A percentile compares a stretch with the other conserved stretches of the same genome.
Evolutionary conservation across 2,329 filamentous ascomycete species (phyloP).

Genomic region (Hymenoscyphus fructigenus): DNA sequence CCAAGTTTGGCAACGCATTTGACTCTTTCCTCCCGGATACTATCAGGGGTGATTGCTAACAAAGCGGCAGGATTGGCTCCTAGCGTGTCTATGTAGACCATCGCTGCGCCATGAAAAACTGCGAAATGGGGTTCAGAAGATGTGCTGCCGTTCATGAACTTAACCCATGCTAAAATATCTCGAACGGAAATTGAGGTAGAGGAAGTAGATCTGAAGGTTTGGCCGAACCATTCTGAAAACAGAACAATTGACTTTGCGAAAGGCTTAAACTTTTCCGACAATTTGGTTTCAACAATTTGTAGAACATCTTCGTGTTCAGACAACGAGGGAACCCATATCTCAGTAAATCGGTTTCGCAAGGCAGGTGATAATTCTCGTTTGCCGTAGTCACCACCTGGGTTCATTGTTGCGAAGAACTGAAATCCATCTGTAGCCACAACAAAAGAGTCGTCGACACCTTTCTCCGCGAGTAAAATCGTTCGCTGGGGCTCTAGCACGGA

Average conservation of each 20-base stretch:
- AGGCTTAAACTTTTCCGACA: constrained; percentile 53
- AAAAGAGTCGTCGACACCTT: constrained; percentile 80
- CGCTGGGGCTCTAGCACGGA: constrained; percentile 90
- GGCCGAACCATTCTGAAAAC: constrained; percentile 92
- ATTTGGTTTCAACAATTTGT: constrained; percentile 79
- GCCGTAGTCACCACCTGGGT: constrained; percentile 96
- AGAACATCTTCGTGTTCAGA: constrained; percentile 82
- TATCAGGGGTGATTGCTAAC: constrained; percentile 68
- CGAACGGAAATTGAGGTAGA: constrained; percentile 82
- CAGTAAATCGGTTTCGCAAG: constrained; percentile 92
- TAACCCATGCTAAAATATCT: constrained; percentile 89
- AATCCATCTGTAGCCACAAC: constrained; percentile 76
- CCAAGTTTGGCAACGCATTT: constrained; percentile 73
- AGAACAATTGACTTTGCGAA: constrained; percentile 71
- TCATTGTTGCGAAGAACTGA: constrained; percentile 98
- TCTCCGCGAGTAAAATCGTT: constrained; percentile 87
- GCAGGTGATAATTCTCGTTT: constrained; percentile 97
- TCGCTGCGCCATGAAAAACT: constrained; percentile 82
- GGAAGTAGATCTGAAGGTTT: constrained; percentile 72
- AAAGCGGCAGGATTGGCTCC: constrained; percentile 93
- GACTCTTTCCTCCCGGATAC: constrained; percentile 68
- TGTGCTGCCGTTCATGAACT: constrained; percentile 73
- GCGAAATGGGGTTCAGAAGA: constrained; percentile 46
- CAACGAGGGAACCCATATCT: constrained; percentile 94
- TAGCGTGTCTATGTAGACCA: constrained; percentile 93